Evolutionary conservation across 768 basidiomycete genomes (phyloP), one percentile per base, ranked within the genome.

Genomic region (Lactarius sanguifluus): DNA sequence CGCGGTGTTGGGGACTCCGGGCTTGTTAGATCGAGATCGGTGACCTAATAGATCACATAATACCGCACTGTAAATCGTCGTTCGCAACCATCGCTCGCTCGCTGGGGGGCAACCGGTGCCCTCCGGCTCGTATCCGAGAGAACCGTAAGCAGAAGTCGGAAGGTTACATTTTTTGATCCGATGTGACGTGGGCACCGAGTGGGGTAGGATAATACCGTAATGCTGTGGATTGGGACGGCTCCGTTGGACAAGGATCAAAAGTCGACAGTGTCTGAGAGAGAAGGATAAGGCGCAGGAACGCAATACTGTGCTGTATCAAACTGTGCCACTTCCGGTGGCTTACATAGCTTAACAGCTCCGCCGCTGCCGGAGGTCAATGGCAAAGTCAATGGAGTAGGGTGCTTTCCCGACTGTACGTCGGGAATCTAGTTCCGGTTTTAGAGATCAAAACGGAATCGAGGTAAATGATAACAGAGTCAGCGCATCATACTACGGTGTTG

Each of bases 201-300:
- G 23, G 47, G 20, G 18, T 38, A 45, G 41, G 34, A 18, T 30
- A 41, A 62, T 52, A 20, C 23, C 52, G 52, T 18, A n/a, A 30
- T 20, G 16, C 38, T 15, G 34, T 43, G 41, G 34, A 43, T 16
- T 8, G 32, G 5, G 30, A 62, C 40, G n/a, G 32, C 13, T 64
- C 66, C 62, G 62, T 50, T 45, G 23, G 41, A 45, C 23, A 36
- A 38, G 58, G 66, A 67, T 63, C 61, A 57, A 56, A 50, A 50
- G 3, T 47, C 45, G 41, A 41, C 16, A 18, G 16, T 2, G 16
- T 41, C 16, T 6, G 16, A 3, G 2, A 18, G 5, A 18, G 41
- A 18, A 15, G 40, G 16, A 16, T 5, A 41, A 15, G 41, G 16
- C 8, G 16, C 41, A 5, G 16, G 40, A 41, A 18, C 41, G 16